Evolutionary conservation across 768 basidiomycete species (phyloP), one percentile per base, ranked within the genome.

Genomic region (Candolleomyces efflorescens): DNA sequence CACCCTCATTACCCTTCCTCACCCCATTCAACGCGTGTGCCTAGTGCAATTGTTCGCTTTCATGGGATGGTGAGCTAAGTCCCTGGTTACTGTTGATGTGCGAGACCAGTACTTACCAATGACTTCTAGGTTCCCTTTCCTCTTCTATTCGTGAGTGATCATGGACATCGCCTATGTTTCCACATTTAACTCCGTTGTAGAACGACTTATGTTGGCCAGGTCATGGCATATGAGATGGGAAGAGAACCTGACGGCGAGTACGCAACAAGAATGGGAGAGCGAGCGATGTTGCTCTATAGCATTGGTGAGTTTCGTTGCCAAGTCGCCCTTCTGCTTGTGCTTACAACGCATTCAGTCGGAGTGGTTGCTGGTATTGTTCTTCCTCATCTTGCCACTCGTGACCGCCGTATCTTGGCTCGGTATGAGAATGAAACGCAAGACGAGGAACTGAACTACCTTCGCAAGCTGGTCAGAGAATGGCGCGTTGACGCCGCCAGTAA

Each of bases 21-120:
- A 82, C 61, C 88, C 93, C 12, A 87, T 98, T 45, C 84, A 86
- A 51, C 82, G 91, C 24, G 95, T 98, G 11, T 98, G 95, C 69
- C 86, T 88, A 65, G 94, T 97, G 3, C 95, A 98, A 67, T 72
- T 98, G 17, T 95, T 92, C 68, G 94, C 95, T 2, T 98, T 96
- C 69, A 96, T 96, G 92, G 94, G 92, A 62, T 98, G 95, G 92
- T 89, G 73, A 18, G 43, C 52, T 20, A 5, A 24, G 22, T 47
- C 43, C 27, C 27, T 23, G 10, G 10, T 49, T 45, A 22, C 26
- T 17, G 32, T 49, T 6, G 24, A 37, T 32, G 32, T 32, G 32
- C 32, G 22, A 17, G 5, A 26, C n/a, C 20, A 6, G 39, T 56
- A 43, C 41, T 65, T 12, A 51, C 22, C 49, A 53, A 64, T 20